Evolutionary conservation across 768 basidiomycete genomes (phyloP), one percentile per base, ranked within the genome.

Genomic region (Plicaturopsis crispa): DNA sequence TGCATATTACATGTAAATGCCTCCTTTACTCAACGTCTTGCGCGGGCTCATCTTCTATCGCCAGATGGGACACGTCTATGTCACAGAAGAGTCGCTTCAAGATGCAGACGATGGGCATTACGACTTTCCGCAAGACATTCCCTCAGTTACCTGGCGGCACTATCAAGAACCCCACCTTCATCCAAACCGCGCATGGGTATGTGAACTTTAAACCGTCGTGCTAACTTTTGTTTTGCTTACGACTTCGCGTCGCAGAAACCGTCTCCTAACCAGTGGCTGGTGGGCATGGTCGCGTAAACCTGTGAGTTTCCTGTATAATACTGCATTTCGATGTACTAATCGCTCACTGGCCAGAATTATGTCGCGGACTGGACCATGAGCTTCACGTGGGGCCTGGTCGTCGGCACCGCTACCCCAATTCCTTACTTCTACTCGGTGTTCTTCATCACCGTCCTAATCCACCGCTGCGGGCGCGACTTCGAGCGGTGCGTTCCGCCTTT

Each of bases 391-490:
- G 89, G 88, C 39, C 78, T 79, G 33, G 63, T 82, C 55, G 75
- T 87, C 35, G 86, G 88, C 18, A 64, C 73, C 4, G 72, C 80
- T 12, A 80, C 81, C 21, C 73, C 83, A 35, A 94, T 98, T 54
- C 92, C 92, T 1, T 93, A 93, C 66, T 99, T 89, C 65, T 98
- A 98, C 63, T 90, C 90, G 10, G 70, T 91, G 35, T 99, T 98
- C 74, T 98, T 98, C 70, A 81, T 94, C 53, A 74, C 74, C 32
- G 93, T 98, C 16, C 78, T 99, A 39, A 70, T 90, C 28, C 96
- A 98, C 54, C 79, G 96, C 24, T 87, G 84, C 50, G 75, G 83
- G 1, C 80, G 96, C 38, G 96, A 99, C 70, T 96, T 98, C 59
- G 94, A 93, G 59, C 73, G 93, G 70, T 87, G 42, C 38, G 72